Evolutionary conservation across 306 rosid species (phyloP), one percentile per base, ranked within the genome.

Genomic region (Styphnolobium japonicum): DNA sequence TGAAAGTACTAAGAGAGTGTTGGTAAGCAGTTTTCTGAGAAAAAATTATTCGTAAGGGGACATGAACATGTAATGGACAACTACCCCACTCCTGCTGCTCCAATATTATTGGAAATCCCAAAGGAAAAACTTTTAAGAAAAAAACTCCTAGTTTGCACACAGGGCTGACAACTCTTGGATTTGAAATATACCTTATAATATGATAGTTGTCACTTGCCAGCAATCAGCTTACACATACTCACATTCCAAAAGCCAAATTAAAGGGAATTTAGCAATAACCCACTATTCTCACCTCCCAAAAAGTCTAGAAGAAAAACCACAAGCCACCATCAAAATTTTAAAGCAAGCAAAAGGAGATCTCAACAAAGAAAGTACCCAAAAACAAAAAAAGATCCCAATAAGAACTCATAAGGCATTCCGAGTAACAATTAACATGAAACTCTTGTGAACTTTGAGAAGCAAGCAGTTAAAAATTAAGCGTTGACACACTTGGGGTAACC

Each of bases 401-500:
- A 69, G 45, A 16, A 39, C 1, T 7, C 16, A 33, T 21, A 52
- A 57, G 71, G 27, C 66, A 69, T 48, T 52, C 23, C 63, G 23
- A 21, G 67, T 43, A 67, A 77, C 15, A 79, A 78, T 31, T 3
- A 83, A 46, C 75, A 73, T 49, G 71, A 73, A 77, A 43, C 33
- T 36, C 51, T 52, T 33, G 22, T 66, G 71, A 83, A 23, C 40
- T 45, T 39, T 33, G 19, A 61, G 55, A 46, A 71, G 39, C 45
- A 71, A 31, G 71, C 70, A 69, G 61, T 3, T 43, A 39, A 73
- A 73, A 73, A 37, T 56, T 8, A 9, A 57, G 56, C 68, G 11
- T 37, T 57, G 68, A 57, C 55, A 27, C 62, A 31, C 46, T 49
- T 70, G n/a, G 65, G 23, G 51, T 1, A 27, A 27, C 1, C 21